Evolutionary conservation across 768 basidiomycete genomes (phyloP).

Genomic region (Panus rudis): DNA sequence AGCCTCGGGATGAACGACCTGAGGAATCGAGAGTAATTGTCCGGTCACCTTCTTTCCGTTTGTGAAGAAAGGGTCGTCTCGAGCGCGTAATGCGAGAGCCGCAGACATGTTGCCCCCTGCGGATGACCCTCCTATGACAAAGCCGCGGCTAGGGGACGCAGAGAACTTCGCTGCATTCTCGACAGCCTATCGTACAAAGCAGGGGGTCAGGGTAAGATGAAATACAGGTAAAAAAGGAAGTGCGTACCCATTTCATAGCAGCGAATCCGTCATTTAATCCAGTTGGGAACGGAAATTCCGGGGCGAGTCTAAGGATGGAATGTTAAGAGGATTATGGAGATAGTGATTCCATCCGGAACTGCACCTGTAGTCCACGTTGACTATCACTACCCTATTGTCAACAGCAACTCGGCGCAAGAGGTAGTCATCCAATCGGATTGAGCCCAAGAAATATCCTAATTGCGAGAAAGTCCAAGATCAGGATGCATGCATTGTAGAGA

Average conservation of each 20-base stretch:
- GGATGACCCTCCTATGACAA: slow-evolving; percentile 20
- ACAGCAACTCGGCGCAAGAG: background rate
- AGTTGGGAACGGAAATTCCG: background rate
- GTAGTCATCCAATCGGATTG: background rate
- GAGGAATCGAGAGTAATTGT: slow-evolving; percentile 16
- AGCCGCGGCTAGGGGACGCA: slow-evolving; percentile 15
- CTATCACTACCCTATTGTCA: background rate
- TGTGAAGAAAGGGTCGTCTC: slow-evolving; percentile 19
- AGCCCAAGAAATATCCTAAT: background rate
- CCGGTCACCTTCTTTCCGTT: slow-evolving; percentile 16
- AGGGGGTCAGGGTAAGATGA: background rate
- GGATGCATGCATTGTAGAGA: background rate
- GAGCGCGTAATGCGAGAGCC: slow-evolving; percentile 15
- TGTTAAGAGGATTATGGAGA: too few relatives aligned
- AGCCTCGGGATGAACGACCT: slow-evolving; percentile 13
- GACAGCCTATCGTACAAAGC: slow-evolving; percentile 6
- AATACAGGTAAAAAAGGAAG: background rate
- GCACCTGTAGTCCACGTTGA: background rate
- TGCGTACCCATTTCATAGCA: background rate
- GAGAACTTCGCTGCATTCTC: slow-evolving; percentile 5
- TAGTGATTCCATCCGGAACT: too few relatives aligned
- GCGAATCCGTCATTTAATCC: background rate
- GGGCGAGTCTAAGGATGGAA: too few relatives aligned
- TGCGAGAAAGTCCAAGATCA: background rate
- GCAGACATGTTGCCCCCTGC: slow-evolving; percentile 19